These are phyloP conservation scores for Cyclotella cryptica DNA, from an alignment of 108 stramenopile genomes.

Conservation along the genomic window DNA sequence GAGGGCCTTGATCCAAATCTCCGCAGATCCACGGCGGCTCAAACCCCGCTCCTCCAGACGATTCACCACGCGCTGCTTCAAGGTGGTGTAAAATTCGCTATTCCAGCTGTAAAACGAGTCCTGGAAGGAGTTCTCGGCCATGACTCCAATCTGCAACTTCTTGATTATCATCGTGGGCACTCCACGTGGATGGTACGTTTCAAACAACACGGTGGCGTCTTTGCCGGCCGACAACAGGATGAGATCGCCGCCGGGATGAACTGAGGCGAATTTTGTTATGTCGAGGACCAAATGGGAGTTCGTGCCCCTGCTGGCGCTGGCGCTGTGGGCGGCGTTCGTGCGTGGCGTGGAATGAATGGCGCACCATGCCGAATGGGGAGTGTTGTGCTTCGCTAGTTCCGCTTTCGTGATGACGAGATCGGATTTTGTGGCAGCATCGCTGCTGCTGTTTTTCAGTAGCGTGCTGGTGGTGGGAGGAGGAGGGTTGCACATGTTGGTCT, in stretches of 20 bases:
- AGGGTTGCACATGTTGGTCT: conserved; percentile 18
- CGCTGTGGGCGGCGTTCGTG: background rate
- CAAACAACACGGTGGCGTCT: conserved; percentile 63
- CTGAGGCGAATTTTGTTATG: conserved; percentile 47
- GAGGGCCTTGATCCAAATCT: conserved; percentile 61
- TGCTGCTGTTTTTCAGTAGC: background rate
- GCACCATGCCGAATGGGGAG: conserved; percentile 47
- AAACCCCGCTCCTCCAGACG: conserved; percentile 45
- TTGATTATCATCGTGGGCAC: conserved; percentile 34
- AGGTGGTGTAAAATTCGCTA: conserved; percentile 51
- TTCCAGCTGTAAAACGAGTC: conserved; percentile 58
- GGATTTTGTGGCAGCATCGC: background rate
- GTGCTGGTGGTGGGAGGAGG: background rate
- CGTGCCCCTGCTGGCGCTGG: background rate
- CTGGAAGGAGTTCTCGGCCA: conserved; percentile 25
- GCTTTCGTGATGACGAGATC: conserved; percentile 31
- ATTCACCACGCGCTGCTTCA: conserved; percentile 45
- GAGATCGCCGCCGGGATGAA: conserved; percentile 71
- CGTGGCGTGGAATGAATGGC: conserved; percentile 29
- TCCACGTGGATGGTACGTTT: conserved; percentile 65
- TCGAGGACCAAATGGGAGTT: conserved; percentile 41
- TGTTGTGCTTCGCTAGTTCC: conserved; percentile 41
- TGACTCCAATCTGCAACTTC: conserved; percentile 49
- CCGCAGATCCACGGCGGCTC: conserved; percentile 45
- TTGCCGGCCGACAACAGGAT: conserved; percentile 53